phyloP scores from a whole-genome alignment of 2,329 filamentous ascomycete species.

The Periconia sp. region DNA sequence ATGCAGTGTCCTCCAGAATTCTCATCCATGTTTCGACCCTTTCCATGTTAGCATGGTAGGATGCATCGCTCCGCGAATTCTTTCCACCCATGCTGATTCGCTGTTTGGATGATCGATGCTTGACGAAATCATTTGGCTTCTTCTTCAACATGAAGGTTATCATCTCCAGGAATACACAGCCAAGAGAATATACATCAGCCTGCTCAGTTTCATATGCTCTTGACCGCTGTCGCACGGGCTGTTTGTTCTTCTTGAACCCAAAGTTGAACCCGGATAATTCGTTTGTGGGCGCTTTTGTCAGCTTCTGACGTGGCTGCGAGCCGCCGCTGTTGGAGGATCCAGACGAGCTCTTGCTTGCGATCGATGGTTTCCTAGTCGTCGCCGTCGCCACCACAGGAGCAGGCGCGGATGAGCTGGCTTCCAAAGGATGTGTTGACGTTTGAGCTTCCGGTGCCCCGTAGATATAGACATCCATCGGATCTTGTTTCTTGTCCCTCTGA shows the following conservation, averaged over 20 bases:
- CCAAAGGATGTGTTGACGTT: conserved; percentile 35
- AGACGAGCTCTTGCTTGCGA: conserved; percentile 44
- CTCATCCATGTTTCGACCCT: conserved; percentile 74
- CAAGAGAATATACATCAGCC: conserved; percentile 76
- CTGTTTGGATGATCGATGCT: conserved; percentile 70
- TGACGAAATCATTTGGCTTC: conserved; percentile 68
- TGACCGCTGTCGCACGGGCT: conserved; percentile 31
- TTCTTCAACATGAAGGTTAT: conserved; percentile 73
- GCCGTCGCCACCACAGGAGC: conserved; percentile 20
- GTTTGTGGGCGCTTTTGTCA: conserved; percentile 39
- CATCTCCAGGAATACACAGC: conserved; percentile 75
- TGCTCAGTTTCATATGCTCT: conserved; percentile 46
- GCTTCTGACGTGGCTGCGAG: conserved; percentile 42
- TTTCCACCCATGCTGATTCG: conserved; percentile 52
- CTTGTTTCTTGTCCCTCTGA: conserved; percentile 58
- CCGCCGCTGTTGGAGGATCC: conserved; percentile 39
- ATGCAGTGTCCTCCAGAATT: conserved; percentile 61
- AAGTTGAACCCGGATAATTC: conserved; percentile 47
- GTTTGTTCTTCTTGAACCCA: conserved; percentile 39
- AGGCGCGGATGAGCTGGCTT: conserved; percentile 16
- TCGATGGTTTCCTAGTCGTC: conserved; percentile 33
- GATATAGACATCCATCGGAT: conserved; percentile 74
- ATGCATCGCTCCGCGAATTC: conserved; percentile 69
- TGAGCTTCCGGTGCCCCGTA: conserved; percentile 71
- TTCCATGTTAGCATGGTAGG: conserved; percentile 73